Evolutionary conservation across 202 grass and related monocot species (phyloP).

Genomic region (Thinopyrum obtusiflorum): DNA sequence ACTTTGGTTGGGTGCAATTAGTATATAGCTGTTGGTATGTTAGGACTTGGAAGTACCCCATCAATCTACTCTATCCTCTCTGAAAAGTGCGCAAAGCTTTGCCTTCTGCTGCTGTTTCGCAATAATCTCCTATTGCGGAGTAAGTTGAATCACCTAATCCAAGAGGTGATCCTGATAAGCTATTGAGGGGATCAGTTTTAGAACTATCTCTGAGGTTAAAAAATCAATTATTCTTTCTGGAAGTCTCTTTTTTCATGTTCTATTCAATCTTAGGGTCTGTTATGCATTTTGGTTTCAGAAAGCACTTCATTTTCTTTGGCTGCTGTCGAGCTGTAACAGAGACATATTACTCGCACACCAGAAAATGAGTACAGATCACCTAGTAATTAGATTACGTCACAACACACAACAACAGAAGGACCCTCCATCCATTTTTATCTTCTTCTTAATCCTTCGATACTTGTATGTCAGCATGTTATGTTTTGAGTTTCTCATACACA

Average conservation of each 20-base stretch:
- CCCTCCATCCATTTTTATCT: not conserved
- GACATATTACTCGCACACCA: not conserved
- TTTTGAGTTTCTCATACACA: conserved; percentile 21
- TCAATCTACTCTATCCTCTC: too few relatives aligned
- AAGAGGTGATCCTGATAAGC: not conserved
- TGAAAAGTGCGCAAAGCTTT: not conserved
- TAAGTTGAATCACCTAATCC: too few relatives aligned
- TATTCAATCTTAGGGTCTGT: not conserved
- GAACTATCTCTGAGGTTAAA: not conserved
- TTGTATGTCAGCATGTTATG: not conserved
- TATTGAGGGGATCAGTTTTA: not conserved
- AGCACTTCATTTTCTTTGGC: not conserved
- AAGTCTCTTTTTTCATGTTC: not conserved
- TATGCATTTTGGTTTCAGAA: conserved; percentile 4
- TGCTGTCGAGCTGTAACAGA: not conserved
- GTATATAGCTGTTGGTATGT: not conserved
- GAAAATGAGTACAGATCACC: not conserved
- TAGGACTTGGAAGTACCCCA: not conserved
- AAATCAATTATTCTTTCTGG: not conserved
- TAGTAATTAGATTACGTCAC: conserved; percentile 20
- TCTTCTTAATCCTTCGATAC: not conserved
- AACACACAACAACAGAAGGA: not conserved
- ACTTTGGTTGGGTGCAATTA: not conserved
- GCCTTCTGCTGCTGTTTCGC: not conserved
- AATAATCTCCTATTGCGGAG: too few relatives aligned